Evolutionary conservation across 2,329 filamentous ascomycete genomes (phyloP), one percentile per base, ranked within the genome.

Genomic region (Ophiostoma australiae): DNA sequence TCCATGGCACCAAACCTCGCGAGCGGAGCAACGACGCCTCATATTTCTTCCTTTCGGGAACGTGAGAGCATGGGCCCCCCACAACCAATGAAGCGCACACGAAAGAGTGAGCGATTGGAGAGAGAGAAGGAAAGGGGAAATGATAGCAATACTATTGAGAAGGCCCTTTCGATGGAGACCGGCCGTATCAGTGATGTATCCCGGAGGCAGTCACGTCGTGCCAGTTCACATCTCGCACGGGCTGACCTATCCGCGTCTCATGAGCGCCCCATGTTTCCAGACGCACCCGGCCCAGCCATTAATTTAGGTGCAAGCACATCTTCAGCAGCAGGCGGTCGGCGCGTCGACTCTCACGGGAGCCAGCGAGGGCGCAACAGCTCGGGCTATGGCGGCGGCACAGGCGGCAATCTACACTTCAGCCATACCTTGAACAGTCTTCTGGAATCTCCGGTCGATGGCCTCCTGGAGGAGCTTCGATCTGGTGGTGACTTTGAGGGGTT

Each of bases 151-250:
- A 80, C 84, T 0, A 77, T 88, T 61, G 89, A 91, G 74, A 82
- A 92, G 63, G 90, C 89, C 3, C 85, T 90, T 2, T 87, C 90
- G 0, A 80, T 94, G n/a, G 91, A 91, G 70, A 86, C 91, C 61
- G 90, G 93, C 71, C 85, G 85, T 70, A 83, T 81, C 13, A 77
- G 79, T n/a, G 82, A 84, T 20, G 82, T 83, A 15, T 84, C 84
- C 0, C 81, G 87, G 69, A 83, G 87, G 72, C 87, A 87, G 73
- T 90, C 88, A 23, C 88, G 95, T 63, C 88, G 95, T 69, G 91
- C 98, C 35, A 99, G 95, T 81, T 98, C 94, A 20, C 86, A 97
- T 80, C 84, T 97, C 70, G 94, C 94, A 20, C 86, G 94, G 76
- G 91, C 92, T 41, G 94, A 97, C 77, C 82, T 97, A 27, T 94